Evolutionary conservation across 768 basidiomycete genomes (phyloP), one percentile per base, ranked within the genome.

Genomic region (Boletellus ananas): DNA sequence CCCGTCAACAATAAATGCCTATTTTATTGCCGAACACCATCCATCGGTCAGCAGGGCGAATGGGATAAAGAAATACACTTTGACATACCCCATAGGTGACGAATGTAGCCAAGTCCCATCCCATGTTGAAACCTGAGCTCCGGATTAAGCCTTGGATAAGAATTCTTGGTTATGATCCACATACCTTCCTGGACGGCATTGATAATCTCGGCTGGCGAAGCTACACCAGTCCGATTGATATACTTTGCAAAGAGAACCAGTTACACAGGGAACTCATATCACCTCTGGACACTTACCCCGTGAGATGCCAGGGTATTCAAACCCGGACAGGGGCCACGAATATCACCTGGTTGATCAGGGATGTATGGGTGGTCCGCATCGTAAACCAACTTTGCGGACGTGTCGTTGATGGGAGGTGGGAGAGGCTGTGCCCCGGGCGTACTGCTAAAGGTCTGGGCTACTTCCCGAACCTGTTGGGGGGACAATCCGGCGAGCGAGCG

Each of bases 241-340:
- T 64, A 64, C 62, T 61, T 43, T 31, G 6, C 2, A 33, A 36
- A 34, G 34, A 27, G 3, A 25, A 17, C 2, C 34, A 34, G 5
- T 17, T 42, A n/a, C n/a, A 33, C 13, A 8, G 13, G 27, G 34
- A 45, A 40, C 20, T 27, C 1, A 10, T 6, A 6, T 40, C 35
- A 12, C 21, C 9, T 35, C 14, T 6, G 17, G 27, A 45, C 6
- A 41, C 62, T 52, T n/a, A 65, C 62, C n/a, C 62, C 62, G 9
- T 63, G 62, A 59, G 59, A 56, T 11, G 63, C 59, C 1, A 63
- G 38, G 6, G 63, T 65, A 29, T 63, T 63, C 46, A 63, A 33
- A 48, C 62, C 62, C 0, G 62, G 59, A 31, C 54, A 63, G 7
- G 62, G 63, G 4, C 62, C 62, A 42, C 62, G 62, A 23, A 65